A percentile compares a stretch with the other conserved stretches of the same genome.
Conservation (phyloP, 495 filamentous ascomycete genomes). For the Pseudevernia furfuracea region DNA sequence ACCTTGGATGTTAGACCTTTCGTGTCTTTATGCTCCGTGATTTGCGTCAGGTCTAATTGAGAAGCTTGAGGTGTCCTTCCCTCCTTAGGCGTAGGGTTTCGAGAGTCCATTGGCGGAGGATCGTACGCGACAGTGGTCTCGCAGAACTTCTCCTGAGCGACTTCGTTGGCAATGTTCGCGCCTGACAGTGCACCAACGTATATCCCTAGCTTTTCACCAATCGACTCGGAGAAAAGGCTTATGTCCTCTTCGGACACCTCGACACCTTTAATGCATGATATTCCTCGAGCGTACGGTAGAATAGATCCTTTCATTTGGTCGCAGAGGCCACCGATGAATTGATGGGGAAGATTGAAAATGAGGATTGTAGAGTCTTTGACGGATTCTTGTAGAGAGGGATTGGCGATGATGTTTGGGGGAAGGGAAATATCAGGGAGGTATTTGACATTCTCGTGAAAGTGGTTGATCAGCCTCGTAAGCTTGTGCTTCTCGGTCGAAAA, state of each 20-base stretch:
- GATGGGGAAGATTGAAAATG: slow-evolving; percentile 95
- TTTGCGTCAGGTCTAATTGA: slow-evolving; percentile 49
- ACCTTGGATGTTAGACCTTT: slow-evolving; percentile 53
- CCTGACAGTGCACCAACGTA: slow-evolving; percentile 96
- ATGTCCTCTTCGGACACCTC: slow-evolving; percentile 77
- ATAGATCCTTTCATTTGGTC: slow-evolving; percentile 79
- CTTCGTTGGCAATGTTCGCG: slow-evolving; percentile 93
- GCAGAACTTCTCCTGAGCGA: slow-evolving; percentile 89
- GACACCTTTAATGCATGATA: slow-evolving; percentile 98
- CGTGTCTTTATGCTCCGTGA: slow-evolving; percentile 57
- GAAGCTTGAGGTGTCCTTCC: slow-evolving; percentile 48
- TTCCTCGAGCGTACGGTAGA: slow-evolving; percentile 81
- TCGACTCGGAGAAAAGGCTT: slow-evolving; percentile 87
- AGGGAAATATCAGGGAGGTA: slow-evolving; percentile 82
- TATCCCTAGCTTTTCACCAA: slow-evolving; percentile 80
- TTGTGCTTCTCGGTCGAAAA: slow-evolving; percentile 62
- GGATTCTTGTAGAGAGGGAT: slow-evolving; percentile 74
- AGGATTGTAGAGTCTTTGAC: slow-evolving; percentile 79
- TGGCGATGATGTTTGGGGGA: slow-evolving; percentile 81
- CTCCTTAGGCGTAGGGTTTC: slow-evolving; percentile 55
- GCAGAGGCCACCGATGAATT: slow-evolving; percentile 89
- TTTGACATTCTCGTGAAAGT: slow-evolving; percentile 90
- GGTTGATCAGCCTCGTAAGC: slow-evolving; percentile 86
- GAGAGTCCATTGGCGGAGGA: slow-evolving; percentile 75
- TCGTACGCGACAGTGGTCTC: slow-evolving; percentile 97